Evolutionary conservation across 129 eudicot genomes (phyloP), one percentile per base, ranked within the genome.

Genomic region (Artemisia argyi): DNA sequence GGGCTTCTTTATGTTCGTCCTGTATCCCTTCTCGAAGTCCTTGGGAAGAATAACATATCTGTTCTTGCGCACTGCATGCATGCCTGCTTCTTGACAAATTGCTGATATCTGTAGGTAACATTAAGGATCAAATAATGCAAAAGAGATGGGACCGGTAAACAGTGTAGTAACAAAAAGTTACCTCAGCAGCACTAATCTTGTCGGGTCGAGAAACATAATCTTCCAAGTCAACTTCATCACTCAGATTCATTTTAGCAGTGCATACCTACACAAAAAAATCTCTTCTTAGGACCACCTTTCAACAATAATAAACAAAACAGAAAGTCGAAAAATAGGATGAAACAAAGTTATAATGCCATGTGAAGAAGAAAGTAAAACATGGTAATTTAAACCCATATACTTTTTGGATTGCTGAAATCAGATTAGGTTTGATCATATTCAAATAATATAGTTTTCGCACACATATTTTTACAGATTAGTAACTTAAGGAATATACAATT

Each of bases 171-270:
- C 6, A 35, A 35, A 35, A 35, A 6, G 3, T 24, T 68, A 89
- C 98, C 91, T 93, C 96, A 69, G 98, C 98, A 68, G 98, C 98
- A 85, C 98, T 87, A 6, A 87, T 92, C 77, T 92, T 89, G 79
- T 87, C 96, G 2, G 96, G 97, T 35, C 95, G 91, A 57, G 96
- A 89, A 51, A 89, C 95, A 17, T 92, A 92, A 77, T 92, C 95
- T 84, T 89, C 96, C 73, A 92, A 81, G 81, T 87, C 96, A 78
- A 92, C 96, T 74, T 92, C 98, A 62, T 87, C 96, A 61, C 96
- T 80, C 14, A 92, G 70, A 78, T 88, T 91, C 97, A 88, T 91
- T 55, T 89, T 92, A 48, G 94, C 91, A 57, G 98, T 92, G 79
- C 95, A 89, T 46, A 87, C 98, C 98, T 92, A 80, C 60, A 64